A percentile compares a stretch with the other conserved stretches of the same genome.
Evolutionary conservation across 2,329 filamentous ascomycete species (phyloP).

Genomic region (Blastomyces percursus): DNA sequence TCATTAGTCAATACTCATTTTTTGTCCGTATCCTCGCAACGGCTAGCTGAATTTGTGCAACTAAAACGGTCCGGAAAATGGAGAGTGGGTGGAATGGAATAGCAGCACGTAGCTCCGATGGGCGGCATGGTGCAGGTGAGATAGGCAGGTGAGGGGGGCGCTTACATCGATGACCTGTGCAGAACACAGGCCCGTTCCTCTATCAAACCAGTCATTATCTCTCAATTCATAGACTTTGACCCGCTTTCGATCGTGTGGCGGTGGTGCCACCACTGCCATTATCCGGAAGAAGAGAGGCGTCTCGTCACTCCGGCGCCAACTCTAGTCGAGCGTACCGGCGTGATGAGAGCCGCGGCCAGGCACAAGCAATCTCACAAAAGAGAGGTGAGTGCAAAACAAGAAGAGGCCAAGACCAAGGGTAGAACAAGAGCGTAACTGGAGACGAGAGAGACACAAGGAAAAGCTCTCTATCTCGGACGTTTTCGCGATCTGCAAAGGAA

Average conservation of each 20-base stretch:
- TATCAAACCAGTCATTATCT: slow-evolving; percentile 98
- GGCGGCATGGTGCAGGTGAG: not conserved
- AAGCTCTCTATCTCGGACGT: not conserved
- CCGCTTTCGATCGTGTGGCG: slow-evolving; percentile 46
- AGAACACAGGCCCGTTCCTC: slow-evolving; percentile 90
- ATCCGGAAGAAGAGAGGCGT: slow-evolving; percentile 26
- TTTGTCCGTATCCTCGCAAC: not conserved
- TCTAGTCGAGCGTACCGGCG: slow-evolving; percentile 27
- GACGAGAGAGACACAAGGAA: not conserved
- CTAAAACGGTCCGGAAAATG: no score
- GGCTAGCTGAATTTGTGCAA: no score
- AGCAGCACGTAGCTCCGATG: not conserved
- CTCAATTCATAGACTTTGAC: slow-evolving; percentile 99
- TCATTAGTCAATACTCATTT: not conserved
- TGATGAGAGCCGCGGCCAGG: slow-evolving; percentile 19
- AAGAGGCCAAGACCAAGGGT: not conserved
- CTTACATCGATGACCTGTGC: slow-evolving; percentile 64
- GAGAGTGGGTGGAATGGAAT: no score
- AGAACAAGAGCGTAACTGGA: not conserved
- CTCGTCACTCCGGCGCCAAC: slow-evolving; percentile 30
- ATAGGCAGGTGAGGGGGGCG: slow-evolving; percentile 2
- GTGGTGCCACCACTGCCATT: slow-evolving; percentile 40
- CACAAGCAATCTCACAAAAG: slow-evolving; percentile 11
- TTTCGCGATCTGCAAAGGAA: slow-evolving; percentile 14
- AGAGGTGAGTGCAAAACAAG: slow-evolving; percentile 16